Conservation (phyloP, 495 filamentous ascomycete genomes). For the Penicillium simplicissimum region DNA sequence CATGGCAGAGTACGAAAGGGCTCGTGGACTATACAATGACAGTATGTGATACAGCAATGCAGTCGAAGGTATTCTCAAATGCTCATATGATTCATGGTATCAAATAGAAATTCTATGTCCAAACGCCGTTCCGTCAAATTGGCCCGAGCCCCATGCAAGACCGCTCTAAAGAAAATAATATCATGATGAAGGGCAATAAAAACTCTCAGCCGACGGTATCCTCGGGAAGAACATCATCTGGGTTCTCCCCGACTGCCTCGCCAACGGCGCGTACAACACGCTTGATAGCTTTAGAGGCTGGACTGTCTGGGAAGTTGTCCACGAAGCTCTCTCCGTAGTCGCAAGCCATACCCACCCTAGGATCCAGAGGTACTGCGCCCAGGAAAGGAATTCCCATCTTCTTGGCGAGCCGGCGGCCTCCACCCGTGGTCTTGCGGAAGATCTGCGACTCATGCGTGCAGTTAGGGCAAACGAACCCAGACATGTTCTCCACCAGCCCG, state of each 20-base stretch:
- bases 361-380: slow-evolving; percentile 90
- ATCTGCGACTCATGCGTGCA: slow-evolving; percentile 82
- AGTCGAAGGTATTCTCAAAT: background rate
- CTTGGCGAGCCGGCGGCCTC: slow-evolving; percentile 72
- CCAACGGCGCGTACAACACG: slow-evolving; percentile 71
- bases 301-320: slow-evolving; percentile 88
- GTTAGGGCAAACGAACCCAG: slow-evolving; percentile 89
- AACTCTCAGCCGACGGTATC: slow-evolving; percentile 29
- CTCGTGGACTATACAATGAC: too few species aligned
- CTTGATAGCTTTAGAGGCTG: slow-evolving; percentile 76
- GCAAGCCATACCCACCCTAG: slow-evolving; percentile 90
- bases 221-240: slow-evolving; percentile 45
- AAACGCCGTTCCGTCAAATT: slow-evolving; percentile 15
- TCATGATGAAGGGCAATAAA: background rate
- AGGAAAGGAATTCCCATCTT: slow-evolving; percentile 87
- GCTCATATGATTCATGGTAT: slow-evolving; percentile 19
- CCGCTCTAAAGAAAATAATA: slow-evolving; percentile 15
- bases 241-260: slow-evolving; percentile 59
- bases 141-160: slow-evolving; percentile 17
- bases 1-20: too few species aligned
- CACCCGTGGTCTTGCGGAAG: slow-evolving; percentile 89
- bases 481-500: slow-evolving; percentile 97
- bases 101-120: slow-evolving; percentile 18
- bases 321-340: slow-evolving; percentile 98
- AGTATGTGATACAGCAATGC: too few species aligned